phyloP scores from a whole-genome alignment of 2,329 filamentous ascomycete species.

The Lachnellula hyalina region DNA sequence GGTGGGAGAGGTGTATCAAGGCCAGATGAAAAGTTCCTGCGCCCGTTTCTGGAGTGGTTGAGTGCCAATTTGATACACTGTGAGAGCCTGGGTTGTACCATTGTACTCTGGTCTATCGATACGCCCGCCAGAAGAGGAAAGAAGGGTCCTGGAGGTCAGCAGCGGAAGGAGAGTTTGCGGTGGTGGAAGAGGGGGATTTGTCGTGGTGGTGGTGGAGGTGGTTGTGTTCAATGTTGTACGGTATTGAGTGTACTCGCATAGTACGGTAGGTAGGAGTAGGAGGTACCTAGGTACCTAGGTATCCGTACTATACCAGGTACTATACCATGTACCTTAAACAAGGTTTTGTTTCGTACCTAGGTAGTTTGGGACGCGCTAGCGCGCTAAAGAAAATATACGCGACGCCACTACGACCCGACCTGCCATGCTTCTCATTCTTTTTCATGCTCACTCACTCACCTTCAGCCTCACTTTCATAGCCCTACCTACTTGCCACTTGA shows the following conservation, averaged over 20 bases:
- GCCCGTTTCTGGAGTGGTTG: neutral
- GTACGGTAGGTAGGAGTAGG: too few relatives aligned
- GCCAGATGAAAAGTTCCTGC: slow-evolving; percentile 1
- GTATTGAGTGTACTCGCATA: too few relatives aligned
- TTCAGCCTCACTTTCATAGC: too few relatives aligned
- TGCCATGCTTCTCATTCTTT: neutral
- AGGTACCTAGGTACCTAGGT: too few relatives aligned
- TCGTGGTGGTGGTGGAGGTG: neutral
- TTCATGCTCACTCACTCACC: neutral
- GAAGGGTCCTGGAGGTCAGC: neutral
- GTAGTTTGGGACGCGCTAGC: too few relatives aligned
- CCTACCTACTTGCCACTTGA: too few relatives aligned
- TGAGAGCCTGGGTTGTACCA: slow-evolving; percentile 8
- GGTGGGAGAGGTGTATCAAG: neutral
- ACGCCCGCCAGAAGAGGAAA: neutral
- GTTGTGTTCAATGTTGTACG: neutral
- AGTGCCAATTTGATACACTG: slow-evolving; percentile 3
- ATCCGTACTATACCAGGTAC: too few relatives aligned
- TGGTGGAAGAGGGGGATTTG: neutral
- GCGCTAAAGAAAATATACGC: neutral
- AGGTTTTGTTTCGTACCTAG: too few relatives aligned
- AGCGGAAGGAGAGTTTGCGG: neutral
- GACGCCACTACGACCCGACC: neutral
- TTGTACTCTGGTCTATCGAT: neutral
- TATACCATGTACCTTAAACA: too few relatives aligned